These are phyloP conservation scores for Dovyalis caffra DNA, from an alignment of 345 rosid species.

Conservation along the genomic window DNA sequence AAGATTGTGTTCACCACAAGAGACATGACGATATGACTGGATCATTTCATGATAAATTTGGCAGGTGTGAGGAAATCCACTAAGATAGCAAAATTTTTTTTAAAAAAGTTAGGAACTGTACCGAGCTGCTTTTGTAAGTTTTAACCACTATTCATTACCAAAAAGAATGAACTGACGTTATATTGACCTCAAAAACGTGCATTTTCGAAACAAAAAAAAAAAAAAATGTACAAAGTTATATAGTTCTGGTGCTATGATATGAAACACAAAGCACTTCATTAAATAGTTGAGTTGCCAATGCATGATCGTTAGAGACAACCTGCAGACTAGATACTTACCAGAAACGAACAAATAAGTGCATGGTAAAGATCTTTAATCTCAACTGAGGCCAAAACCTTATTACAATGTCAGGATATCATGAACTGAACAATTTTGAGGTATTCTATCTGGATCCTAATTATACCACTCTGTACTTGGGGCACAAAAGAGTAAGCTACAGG, in stretches of 20 bases:
- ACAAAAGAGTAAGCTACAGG: too few species aligned
- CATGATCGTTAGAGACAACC: not conserved
- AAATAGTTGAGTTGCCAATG: not conserved
- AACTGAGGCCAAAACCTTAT: not conserved
- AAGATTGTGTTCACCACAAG: not conserved
- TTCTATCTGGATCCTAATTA: not conserved
- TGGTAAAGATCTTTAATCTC: not conserved
- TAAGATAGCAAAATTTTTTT: not conserved
- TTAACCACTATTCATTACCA: too few species aligned
- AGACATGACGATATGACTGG: not conserved
- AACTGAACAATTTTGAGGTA: too few species aligned
- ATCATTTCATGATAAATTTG: not conserved
- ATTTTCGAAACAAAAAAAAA: too few species aligned
- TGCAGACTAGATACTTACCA: not conserved
- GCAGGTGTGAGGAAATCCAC: not conserved
- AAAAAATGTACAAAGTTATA: too few species aligned
- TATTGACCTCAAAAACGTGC: too few species aligned
- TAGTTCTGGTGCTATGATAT: not conserved
- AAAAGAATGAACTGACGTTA: too few species aligned
- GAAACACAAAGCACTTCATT: not conserved
- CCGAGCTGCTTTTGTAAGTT: not conserved
- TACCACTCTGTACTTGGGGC: not conserved
- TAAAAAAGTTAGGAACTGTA: too few species aligned
- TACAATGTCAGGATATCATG: not conserved
- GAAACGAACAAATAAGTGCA: not conserved